Conservation (phyloP, 2,329 filamentous ascomycete species). For the Trichoderma lentiforme region DNA sequence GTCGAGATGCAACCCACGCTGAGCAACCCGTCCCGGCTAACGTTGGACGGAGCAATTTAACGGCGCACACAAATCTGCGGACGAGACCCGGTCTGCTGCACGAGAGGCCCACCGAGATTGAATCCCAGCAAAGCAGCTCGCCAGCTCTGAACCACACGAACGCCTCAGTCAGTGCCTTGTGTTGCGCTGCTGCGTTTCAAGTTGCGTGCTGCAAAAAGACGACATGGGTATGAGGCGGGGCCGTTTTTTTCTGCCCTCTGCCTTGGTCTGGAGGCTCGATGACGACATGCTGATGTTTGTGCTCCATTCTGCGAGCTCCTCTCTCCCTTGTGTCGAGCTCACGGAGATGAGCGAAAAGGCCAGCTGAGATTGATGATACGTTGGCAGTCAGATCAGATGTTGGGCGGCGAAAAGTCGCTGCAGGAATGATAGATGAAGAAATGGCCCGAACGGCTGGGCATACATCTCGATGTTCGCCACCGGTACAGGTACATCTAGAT, state of each 20-base stretch:
- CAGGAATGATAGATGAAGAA: neutral
- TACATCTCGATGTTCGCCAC: neutral
- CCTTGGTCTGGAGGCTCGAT: slow-evolving; percentile 8
- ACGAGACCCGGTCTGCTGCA: slow-evolving; percentile 3
- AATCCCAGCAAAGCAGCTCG: slow-evolving; percentile 4
- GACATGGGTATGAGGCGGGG: slow-evolving; percentile 12
- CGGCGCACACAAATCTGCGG: slow-evolving; percentile 7
- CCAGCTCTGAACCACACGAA: neutral
- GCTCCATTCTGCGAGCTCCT: neutral
- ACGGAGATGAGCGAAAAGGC: neutral
- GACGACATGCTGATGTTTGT: slow-evolving; percentile 18
- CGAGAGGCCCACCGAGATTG: slow-evolving; percentile 13
- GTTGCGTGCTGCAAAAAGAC: neutral
- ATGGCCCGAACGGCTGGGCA: neutral
- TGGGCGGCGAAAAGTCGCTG: neutral
- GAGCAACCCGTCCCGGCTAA: neutral
- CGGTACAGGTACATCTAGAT: neutral
- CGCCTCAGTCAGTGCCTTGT: neutral
- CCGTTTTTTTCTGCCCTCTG: neutral
- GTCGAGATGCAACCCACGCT: slow-evolving; percentile 7
- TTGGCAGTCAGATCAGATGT: neutral
- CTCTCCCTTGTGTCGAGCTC: neutral
- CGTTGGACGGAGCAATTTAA: slow-evolving; percentile 2
- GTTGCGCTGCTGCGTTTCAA: slow-evolving; percentile 7
- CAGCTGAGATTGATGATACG: neutral